Evolutionary conservation across 2,329 filamentous ascomycete genomes (phyloP), one percentile per base, ranked within the genome.

Genomic region (Colletotrichum liriopes): DNA sequence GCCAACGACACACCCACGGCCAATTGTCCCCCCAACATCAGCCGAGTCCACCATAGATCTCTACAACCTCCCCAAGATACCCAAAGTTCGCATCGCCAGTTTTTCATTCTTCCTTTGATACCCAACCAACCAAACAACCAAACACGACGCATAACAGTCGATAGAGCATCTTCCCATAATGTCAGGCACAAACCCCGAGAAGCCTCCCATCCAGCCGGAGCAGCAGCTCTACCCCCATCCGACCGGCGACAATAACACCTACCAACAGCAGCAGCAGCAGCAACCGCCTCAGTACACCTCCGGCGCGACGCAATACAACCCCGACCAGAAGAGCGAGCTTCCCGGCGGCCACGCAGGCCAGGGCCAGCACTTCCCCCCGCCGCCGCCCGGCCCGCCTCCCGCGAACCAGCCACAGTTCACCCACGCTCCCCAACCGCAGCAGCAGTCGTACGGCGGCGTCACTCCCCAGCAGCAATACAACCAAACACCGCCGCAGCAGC

Each of bases 291-390:
- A 72, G 23, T 43, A 70, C 58, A 37, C 49, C 23, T 56, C 41
- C 20, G 45, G 47, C 45, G 51, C 63, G 58, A 59, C 73, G 52
- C 65, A 67, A 16, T 55, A 52, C 47, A 63, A 41, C 49, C 56
- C 63, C 32, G 43, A 58, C 29, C 65, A 68, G 43, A 63, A 63
- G 60, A 63, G 45, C 41, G 65, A 71, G 62, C 67, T 71, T 18
- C 63, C 69, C 39, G 68, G 47, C 39, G 39, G 32, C 23, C 65
- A 56, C 16, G 51, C 37, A 11, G 9, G 16, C 26, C 47, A 64
- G 37, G 59, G 54, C 52, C 69, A 69, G 23, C 55, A 75, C 58
- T 73, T 75, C 49, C 73, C 74, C 14, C 75, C 75, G 6, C 74
- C 69, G 59, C 64, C 73, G 20, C 58, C 74, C 6, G 69, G 66